Conservation (phyloP, 352 stramenopile species). For the Phytophthora brassicae region DNA sequence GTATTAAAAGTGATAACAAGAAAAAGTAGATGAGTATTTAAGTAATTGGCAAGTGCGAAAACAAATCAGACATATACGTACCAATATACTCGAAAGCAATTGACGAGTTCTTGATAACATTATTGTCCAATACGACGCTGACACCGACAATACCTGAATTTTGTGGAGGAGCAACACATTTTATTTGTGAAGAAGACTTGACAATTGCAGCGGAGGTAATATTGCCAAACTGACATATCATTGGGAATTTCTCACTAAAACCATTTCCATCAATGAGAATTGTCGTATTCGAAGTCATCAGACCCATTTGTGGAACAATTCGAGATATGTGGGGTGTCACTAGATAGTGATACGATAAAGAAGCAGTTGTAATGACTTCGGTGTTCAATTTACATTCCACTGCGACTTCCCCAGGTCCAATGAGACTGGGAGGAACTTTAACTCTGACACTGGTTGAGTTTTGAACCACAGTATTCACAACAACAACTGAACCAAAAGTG, state of each 20-base stretch:
- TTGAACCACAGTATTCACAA: slow-evolving; percentile 3
- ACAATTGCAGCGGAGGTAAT: slow-evolving; percentile 11
- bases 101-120: neutral
- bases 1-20: slow-evolving; percentile 4
- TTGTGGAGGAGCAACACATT: slow-evolving; percentile 30
- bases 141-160: slow-evolving; percentile 9
- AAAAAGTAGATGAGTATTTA: neutral
- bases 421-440: slow-evolving; percentile 14
- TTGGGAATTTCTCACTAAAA: slow-evolving; percentile 29
- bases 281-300: slow-evolving; percentile 14
- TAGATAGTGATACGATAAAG: slow-evolving; percentile 35
- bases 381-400: slow-evolving; percentile 35
- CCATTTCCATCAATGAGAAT: slow-evolving; percentile 34
- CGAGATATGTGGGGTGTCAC: slow-evolving; percentile 8
- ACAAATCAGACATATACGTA: slow-evolving; percentile 8
- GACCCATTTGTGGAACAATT: slow-evolving; percentile 30
- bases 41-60: neutral
- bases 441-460: slow-evolving; percentile 25
- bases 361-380: slow-evolving; percentile 15
- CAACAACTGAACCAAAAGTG: slow-evolving; percentile 25
- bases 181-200: slow-evolving; percentile 26
- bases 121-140: slow-evolving; percentile 13
- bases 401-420: slow-evolving; percentile 1
- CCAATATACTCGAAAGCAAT: slow-evolving; percentile 39
- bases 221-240: slow-evolving; percentile 39